Conservation (phyloP, 2,329 filamentous ascomycete genomes). For the Colletotrichum sublineola region DNA sequence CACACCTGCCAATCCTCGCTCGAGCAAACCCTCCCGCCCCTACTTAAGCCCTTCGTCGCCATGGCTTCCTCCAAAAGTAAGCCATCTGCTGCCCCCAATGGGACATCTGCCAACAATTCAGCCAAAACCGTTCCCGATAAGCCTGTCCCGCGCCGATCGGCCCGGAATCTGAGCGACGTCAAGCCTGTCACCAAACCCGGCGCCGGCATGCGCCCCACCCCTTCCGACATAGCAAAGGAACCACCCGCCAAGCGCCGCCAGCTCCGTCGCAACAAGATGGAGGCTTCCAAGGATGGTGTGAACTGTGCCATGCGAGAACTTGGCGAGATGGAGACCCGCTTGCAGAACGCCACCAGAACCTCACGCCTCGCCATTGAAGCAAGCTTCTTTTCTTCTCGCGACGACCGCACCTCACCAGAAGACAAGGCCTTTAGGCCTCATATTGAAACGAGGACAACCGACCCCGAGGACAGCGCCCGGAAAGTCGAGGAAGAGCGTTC, state of each 20-base stretch:
- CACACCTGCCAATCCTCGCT: background rate
- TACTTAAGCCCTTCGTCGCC: conserved; percentile 13
- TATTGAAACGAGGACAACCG: background rate
- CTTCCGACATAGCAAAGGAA: background rate
- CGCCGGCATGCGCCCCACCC: conserved; percentile 23
- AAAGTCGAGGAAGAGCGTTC: conserved; percentile 30
- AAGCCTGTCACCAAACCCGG: conserved; percentile 29
- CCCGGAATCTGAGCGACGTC: conserved; percentile 33
- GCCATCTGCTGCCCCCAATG: conserved; percentile 46
- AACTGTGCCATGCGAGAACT: conserved; percentile 59
- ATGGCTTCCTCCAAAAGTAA: conserved; percentile 53
- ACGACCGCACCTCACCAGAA: background rate
- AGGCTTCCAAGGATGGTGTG: conserved; percentile 48
- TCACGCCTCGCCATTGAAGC: conserved; percentile 63
- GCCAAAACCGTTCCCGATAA: background rate
- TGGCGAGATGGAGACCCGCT: conserved; percentile 62
- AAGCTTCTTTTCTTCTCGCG: conserved; percentile 49
- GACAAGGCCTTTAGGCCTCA: conserved; percentile 7
- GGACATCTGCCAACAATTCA: conserved; percentile 27
- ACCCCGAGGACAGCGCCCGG: conserved; percentile 30
- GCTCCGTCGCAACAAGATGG: conserved; percentile 14
- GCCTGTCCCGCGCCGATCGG: conserved; percentile 33
- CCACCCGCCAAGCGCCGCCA: conserved; percentile 36
- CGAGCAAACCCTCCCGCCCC: background rate
- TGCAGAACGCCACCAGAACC: conserved; percentile 58